These are phyloP conservation scores for Solanum aculeatissimum DNA, from an alignment of 305 asterid genomes.

Conservation along the genomic window DNA sequence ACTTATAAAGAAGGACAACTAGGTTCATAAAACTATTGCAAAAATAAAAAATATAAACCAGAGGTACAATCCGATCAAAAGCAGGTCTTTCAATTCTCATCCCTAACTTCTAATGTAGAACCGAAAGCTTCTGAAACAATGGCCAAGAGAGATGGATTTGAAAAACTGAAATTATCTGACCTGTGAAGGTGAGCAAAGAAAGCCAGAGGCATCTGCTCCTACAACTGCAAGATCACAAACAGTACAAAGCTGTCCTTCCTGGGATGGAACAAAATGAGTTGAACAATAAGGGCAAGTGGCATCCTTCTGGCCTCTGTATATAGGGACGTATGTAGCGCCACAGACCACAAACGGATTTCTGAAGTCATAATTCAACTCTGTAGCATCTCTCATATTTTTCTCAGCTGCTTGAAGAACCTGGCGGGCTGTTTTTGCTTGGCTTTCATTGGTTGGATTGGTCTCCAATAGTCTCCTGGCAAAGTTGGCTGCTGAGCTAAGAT, in stretches of 20 bases:
- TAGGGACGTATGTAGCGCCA: slow-evolving; percentile 83
- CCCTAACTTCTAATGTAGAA: slow-evolving; percentile 14
- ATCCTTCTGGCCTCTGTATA: slow-evolving; percentile 80
- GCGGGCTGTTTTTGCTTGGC: slow-evolving; percentile 54
- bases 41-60: slow-evolving; percentile 16
- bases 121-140: slow-evolving; percentile 1
- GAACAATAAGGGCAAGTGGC: slow-evolving; percentile 77
- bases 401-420: slow-evolving; percentile 79
- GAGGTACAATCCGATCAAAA: slow-evolving; percentile 12
- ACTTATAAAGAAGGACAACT: slow-evolving; percentile 1
- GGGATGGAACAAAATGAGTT: slow-evolving; percentile 59
- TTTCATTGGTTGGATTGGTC: slow-evolving; percentile 62
- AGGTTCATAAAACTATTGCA: slow-evolving; percentile 15
- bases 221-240: slow-evolving; percentile 75
- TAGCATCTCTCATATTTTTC: slow-evolving; percentile 59
- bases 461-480: slow-evolving; percentile 78
- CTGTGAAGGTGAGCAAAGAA: slow-evolving; percentile 82
- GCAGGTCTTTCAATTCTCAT: slow-evolving; percentile 6
- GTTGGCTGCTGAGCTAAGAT: slow-evolving; percentile 64
- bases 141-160: background rate
- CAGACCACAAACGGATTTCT: slow-evolving; percentile 88
- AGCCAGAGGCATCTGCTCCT: slow-evolving; percentile 89
- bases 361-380: slow-evolving; percentile 70
- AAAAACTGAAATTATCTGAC: slow-evolving; percentile 32
- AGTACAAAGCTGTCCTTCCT: slow-evolving; percentile 62